These are phyloP conservation scores for Seiridium unicorne DNA, from an alignment of 2,329 filamentous ascomycete genomes.

Conservation along the genomic window DNA sequence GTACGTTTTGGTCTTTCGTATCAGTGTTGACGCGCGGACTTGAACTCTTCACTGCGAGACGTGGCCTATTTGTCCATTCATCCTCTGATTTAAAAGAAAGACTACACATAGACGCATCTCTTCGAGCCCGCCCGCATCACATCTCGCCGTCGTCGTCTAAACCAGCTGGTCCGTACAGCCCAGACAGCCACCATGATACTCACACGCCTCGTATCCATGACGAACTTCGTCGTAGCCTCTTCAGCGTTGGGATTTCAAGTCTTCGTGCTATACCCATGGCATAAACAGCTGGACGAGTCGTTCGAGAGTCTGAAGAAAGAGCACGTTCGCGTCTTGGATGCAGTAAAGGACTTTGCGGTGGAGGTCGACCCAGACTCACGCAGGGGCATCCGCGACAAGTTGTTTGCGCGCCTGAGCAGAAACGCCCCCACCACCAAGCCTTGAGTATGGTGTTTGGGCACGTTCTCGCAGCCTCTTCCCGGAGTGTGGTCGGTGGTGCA, in stretches of 20 bases:
- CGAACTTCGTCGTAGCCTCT: conserved; percentile 64
- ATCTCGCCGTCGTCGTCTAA: neutral
- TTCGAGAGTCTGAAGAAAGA: conserved; percentile 60
- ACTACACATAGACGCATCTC: neutral
- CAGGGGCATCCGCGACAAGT: conserved; percentile 24
- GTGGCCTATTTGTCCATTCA: no score
- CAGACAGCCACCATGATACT: conserved; percentile 14
- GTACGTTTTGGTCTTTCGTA: no score
- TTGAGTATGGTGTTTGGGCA: neutral
- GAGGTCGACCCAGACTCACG: conserved; percentile 25
- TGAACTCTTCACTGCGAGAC: no score
- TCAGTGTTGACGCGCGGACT: no score
- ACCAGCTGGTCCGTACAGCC: neutral
- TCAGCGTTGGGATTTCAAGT: conserved; percentile 67
- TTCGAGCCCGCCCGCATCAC: neutral
- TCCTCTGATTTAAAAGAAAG: no score
- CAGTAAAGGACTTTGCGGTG: conserved; percentile 31
- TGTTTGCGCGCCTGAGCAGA: conserved; percentile 19
- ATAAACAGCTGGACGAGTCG: conserved; percentile 61
- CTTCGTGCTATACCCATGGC: conserved; percentile 70
- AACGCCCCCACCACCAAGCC: neutral
- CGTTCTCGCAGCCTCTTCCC: no score
- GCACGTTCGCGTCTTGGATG: conserved; percentile 43
- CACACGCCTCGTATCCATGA: conserved; percentile 52
- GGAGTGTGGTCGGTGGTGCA: no score